Evolutionary conservation across 768 basidiomycete genomes (phyloP).

Genomic region (Podaxis mareebaensis): DNA sequence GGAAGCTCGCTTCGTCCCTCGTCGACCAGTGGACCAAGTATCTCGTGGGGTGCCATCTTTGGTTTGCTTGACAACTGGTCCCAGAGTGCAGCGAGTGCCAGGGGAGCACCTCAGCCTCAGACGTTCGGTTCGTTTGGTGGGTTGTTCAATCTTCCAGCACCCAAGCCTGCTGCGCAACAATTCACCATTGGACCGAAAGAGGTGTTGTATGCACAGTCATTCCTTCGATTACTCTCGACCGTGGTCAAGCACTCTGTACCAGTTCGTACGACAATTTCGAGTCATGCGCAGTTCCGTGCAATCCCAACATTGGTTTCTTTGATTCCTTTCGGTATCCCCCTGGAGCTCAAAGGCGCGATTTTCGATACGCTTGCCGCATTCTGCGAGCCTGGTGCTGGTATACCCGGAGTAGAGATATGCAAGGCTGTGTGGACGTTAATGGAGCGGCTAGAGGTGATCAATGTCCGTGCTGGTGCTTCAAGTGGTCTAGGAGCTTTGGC

Average conservation of each 20-base stretch:
- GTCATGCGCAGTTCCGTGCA: conserved; percentile 78
- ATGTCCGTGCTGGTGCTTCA: conserved; percentile 52
- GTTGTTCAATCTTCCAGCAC: conserved; percentile 37
- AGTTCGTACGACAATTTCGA: conserved; percentile 75
- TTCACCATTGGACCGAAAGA: conserved; percentile 66
- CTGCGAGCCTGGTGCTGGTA: conserved; percentile 77
- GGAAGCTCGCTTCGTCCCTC: conserved; percentile 56
- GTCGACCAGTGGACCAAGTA: conserved; percentile 51
- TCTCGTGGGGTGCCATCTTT: conserved; percentile 82
- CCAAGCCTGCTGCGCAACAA: conserved; percentile 41
- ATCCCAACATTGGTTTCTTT: conserved; percentile 79
- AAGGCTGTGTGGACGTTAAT: conserved; percentile 81
- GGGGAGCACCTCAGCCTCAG: conserved; percentile 45
- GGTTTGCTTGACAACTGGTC: conserved; percentile 76
- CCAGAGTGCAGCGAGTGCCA: conserved; percentile 47
- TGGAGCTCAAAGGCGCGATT: conserved; percentile 88
- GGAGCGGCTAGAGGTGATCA: conserved; percentile 84
- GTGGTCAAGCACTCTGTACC: conserved; percentile 75
- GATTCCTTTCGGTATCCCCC: conserved; percentile 76
- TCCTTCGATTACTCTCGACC: conserved; percentile 75
- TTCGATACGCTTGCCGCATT: conserved; percentile 83
- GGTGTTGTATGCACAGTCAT: conserved; percentile 75
- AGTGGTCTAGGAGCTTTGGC: conserved; percentile 47
- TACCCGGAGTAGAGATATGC: conserved; percentile 75
- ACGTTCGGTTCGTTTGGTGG: conserved; percentile 34